phyloP scores from a whole-genome alignment of 1,139 yeast genomes.

The Geotrichum phurueaensis region DNA sequence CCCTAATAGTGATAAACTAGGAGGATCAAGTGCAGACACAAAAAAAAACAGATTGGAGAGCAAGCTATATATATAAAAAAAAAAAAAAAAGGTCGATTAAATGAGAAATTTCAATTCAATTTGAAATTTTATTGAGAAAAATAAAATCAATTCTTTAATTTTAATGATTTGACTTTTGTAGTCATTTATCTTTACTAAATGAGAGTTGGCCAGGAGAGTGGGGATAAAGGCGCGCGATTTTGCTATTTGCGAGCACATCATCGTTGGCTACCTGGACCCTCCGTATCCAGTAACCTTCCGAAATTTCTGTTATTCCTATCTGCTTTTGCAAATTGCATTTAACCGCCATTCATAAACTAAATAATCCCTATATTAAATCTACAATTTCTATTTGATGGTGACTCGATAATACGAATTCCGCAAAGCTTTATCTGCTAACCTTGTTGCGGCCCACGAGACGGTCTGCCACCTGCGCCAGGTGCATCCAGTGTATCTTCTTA shows the following conservation, averaged over 20 bases:
- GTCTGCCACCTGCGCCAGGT: constrained; percentile 70
- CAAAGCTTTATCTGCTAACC: not conserved
- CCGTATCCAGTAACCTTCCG: not conserved
- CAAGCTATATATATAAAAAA: no score
- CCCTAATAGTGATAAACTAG: no score
- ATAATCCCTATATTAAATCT: no score
- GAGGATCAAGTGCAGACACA: no score
- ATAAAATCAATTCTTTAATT: not conserved
- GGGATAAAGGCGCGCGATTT: not conserved
- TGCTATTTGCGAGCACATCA: not conserved
- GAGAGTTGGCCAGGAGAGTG: not conserved
- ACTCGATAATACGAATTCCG: no score
- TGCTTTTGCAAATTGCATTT: no score
- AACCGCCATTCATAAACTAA: no score
- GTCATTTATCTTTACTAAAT: not conserved
- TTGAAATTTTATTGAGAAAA: not conserved
- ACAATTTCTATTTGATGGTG: no score
- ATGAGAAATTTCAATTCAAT: not conserved
- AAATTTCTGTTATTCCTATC: no score
- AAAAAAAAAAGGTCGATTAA: no score
- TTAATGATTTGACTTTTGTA: not conserved
- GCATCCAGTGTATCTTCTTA: constrained; percentile 77
- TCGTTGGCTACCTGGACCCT: not conserved
- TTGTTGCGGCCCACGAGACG: constrained; percentile 68
- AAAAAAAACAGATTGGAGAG: no score